phyloP scores from a whole-genome alignment of 2,329 filamentous ascomycete genomes.

The Coniella vitis region DNA sequence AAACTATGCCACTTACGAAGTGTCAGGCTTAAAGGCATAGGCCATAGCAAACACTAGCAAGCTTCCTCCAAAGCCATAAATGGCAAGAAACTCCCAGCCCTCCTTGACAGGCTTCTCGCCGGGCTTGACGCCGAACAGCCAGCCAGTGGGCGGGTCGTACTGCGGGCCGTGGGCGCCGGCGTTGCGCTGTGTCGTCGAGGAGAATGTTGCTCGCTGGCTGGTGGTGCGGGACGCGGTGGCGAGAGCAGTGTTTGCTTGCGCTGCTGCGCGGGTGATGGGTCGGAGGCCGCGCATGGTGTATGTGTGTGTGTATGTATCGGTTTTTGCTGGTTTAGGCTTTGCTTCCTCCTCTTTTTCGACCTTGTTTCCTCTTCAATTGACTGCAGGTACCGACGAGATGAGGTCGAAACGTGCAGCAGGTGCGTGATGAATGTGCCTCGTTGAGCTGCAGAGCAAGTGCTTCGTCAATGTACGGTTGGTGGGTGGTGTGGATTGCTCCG shows the following conservation, averaged over 20 bases:
- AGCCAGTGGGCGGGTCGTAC: conserved; percentile 85
- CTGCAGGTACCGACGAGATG: no score
- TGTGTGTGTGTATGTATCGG: background rate
- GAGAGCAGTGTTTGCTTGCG: background rate
- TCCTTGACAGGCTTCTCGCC: conserved; percentile 94
- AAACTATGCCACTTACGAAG: conserved; percentile 64
- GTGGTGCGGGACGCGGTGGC: conserved; percentile 1
- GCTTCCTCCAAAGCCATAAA: conserved; percentile 77
- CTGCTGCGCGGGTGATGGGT: conserved; percentile 8
- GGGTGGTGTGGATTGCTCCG: background rate
- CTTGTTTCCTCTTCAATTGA: background rate
- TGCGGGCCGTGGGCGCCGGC: conserved; percentile 56
- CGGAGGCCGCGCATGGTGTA: conserved; percentile 10
- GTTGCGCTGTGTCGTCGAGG: conserved; percentile 27
- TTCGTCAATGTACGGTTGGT: background rate
- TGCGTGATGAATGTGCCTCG: background rate
- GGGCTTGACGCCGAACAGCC: conserved; percentile 90
- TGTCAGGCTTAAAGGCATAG: conserved; percentile 97
- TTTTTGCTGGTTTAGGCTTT: background rate
- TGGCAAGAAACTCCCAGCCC: conserved; percentile 87
- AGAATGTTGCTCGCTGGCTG: conserved; percentile 3
- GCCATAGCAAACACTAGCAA: conserved; percentile 67
- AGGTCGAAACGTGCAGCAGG: background rate
- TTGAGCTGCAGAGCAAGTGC: background rate
- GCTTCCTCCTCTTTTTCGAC: background rate